Percentiles rank a stretch among this genome's conserved stretches.
These are phyloP conservation scores for Conticribra weissflogii DNA, from an alignment of 108 stramenopile genomes.

Conservation along the genomic window DNA sequence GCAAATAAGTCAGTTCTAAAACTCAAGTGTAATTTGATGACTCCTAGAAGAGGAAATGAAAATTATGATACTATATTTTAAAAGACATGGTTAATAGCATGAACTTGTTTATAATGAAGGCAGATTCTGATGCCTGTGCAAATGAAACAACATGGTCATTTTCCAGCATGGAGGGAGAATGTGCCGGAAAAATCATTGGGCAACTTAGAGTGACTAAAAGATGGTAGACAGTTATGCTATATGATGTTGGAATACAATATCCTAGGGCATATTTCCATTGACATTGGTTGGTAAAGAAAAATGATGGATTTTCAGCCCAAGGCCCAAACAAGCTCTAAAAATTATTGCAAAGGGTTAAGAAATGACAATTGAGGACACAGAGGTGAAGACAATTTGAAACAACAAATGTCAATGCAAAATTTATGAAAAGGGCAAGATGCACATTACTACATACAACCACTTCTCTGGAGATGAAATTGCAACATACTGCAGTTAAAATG, in stretches of 20 bases:
- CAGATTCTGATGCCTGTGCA: slow-evolving; percentile 7
- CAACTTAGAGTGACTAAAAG: neutral
- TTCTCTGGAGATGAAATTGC: slow-evolving; percentile 13
- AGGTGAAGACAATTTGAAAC: neutral
- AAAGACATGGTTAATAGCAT: slow-evolving; percentile 10
- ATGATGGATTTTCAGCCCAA: neutral
- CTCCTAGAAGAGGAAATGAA: neutral
- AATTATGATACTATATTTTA: slow-evolving; percentile 12
- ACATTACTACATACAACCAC: slow-evolving; percentile 23
- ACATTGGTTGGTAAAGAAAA: slow-evolving; percentile 3
- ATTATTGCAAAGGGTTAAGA: neutral
- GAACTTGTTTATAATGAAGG: slow-evolving; percentile 10
- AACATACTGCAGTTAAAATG: neutral
- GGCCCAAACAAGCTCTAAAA: slow-evolving; percentile 11
- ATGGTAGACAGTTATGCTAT: slow-evolving; percentile 21
- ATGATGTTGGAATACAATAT: slow-evolving; percentile 5
- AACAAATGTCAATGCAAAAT: slow-evolving; percentile 5
- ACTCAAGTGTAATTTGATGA: neutral
- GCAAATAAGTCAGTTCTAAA: slow-evolving; percentile 21
- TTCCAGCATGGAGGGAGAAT: slow-evolving; percentile 9
- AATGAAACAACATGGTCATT: slow-evolving; percentile 27
- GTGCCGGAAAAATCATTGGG: slow-evolving; percentile 5
- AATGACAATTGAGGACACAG: neutral
- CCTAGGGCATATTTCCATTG: slow-evolving; percentile 22
- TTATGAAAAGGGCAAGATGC: neutral